Conservation (phyloP, 495 filamentous ascomycete genomes). For the Penicillium cosmopolitanum region DNA sequence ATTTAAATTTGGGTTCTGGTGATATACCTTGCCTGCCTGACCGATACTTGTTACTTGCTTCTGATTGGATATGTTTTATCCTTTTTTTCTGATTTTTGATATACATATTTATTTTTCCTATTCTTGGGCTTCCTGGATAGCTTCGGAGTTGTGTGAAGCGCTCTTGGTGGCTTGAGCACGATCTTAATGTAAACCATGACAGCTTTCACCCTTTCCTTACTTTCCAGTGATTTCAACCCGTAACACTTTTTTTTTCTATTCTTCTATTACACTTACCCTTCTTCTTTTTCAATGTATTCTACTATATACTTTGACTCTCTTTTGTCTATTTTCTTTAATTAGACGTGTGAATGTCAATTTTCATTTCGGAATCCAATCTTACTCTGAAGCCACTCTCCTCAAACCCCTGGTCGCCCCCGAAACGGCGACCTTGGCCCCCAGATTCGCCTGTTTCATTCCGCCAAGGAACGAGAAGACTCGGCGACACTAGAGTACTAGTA, state of each 20-base stretch:
- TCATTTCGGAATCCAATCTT: background rate
- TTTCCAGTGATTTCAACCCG: slow-evolving; percentile 31
- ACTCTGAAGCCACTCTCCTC: background rate
- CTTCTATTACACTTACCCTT: slow-evolving; percentile 6
- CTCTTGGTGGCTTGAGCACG: slow-evolving; percentile 48
- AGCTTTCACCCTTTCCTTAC: slow-evolving; percentile 36
- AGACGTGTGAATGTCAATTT: slow-evolving; percentile 1
- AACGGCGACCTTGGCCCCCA: background rate
- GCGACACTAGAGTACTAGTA: too few species aligned
- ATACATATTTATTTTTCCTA: slow-evolving; percentile 38
- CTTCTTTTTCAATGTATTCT: background rate
- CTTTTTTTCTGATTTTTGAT: slow-evolving; percentile 26
- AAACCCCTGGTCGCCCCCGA: background rate
- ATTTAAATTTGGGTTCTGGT: slow-evolving; percentile 41
- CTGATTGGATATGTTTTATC: slow-evolving; percentile 36
- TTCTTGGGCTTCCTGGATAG: slow-evolving; percentile 45
- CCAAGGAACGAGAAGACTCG: too few species aligned
- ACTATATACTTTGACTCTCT: background rate
- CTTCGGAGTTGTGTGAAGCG: slow-evolving; percentile 49
- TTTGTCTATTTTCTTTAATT: slow-evolving; percentile 14
- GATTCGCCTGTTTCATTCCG: background rate
- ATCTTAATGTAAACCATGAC: slow-evolving; percentile 54
- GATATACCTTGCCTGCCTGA: slow-evolving; percentile 24
- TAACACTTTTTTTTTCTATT: slow-evolving; percentile 14
- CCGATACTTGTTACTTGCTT: slow-evolving; percentile 33